Evolutionary conservation across 768 basidiomycete genomes (phyloP).

Genomic region (Cyclocybe cylindracea): DNA sequence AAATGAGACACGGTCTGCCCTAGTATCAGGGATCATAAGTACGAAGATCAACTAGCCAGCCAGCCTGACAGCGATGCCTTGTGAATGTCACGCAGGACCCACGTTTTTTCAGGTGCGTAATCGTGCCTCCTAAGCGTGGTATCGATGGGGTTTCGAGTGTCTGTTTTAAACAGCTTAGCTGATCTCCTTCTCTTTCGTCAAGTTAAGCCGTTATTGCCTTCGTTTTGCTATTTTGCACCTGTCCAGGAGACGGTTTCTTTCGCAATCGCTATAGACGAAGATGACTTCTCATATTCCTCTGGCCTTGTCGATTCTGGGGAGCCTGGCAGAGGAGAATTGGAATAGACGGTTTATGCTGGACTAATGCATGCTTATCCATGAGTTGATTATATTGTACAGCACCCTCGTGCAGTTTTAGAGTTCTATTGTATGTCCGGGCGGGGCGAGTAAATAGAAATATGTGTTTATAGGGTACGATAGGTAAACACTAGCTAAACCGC

Average conservation of each 20-base stretch:
- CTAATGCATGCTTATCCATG: too few relatives aligned
- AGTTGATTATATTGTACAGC: too few relatives aligned
- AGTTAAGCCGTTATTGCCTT: conserved; percentile 6
- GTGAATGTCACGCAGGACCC: conserved; percentile 33
- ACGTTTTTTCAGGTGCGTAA: conserved; percentile 29
- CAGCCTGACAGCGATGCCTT: conserved; percentile 26
- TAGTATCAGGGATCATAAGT: conserved; percentile 20
- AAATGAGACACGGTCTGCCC: conserved; percentile 12
- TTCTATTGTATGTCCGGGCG: too few relatives aligned
- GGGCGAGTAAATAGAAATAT: too few relatives aligned
- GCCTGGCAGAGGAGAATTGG: too few relatives aligned
- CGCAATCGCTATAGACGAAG: conserved; percentile 3
- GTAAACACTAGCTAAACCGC: too few relatives aligned
- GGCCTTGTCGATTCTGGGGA: conserved; percentile 39
- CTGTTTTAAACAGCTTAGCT: conserved; percentile 30
- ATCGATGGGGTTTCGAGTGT: conserved; percentile 12
- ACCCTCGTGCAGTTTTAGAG: too few relatives aligned
- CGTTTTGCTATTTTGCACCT: neutral
- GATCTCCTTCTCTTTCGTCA: conserved; percentile 9
- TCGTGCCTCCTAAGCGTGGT: conserved; percentile 23
- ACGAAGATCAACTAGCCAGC: conserved; percentile 14
- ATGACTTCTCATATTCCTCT: conserved; percentile 48
- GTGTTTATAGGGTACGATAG: too few relatives aligned
- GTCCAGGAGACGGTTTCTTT: conserved; percentile 6
- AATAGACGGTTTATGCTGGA: too few relatives aligned